Evolutionary conservation across 2,329 filamentous ascomycete genomes (phyloP).

Genomic region (Beauveria caledonica): DNA sequence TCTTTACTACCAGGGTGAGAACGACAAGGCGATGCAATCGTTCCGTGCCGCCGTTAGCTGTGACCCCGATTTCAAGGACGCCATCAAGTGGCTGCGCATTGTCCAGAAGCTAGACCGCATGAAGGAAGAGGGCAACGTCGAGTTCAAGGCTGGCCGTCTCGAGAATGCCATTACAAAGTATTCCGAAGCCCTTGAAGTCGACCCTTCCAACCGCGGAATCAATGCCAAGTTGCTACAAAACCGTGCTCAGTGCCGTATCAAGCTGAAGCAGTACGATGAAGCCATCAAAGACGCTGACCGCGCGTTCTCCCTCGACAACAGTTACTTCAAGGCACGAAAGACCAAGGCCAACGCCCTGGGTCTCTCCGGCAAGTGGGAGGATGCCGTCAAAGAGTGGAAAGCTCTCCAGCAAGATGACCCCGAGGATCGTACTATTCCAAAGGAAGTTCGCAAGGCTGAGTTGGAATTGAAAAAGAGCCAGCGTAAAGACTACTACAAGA

Average conservation of each 20-base stretch:
- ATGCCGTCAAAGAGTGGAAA: slow-evolving; percentile 84
- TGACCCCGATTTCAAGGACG: slow-evolving; percentile 85
- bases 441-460: slow-evolving; percentile 84
- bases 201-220: slow-evolving; percentile 80
- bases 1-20: slow-evolving; percentile 86
- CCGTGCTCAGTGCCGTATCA: slow-evolving; percentile 74
- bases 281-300: slow-evolving; percentile 81
- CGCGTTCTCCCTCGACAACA: slow-evolving; percentile 73
- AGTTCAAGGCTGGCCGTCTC: slow-evolving; percentile 80
- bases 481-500: slow-evolving; percentile 98
- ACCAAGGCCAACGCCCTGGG: slow-evolving; percentile 88
- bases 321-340: slow-evolving; percentile 85
- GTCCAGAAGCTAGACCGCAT: slow-evolving; percentile 88
- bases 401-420: slow-evolving; percentile 75
- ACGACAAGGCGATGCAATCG: slow-evolving; percentile 87
- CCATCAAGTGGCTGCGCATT: slow-evolving; percentile 78
- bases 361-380: slow-evolving; percentile 82
- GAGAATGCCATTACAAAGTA: slow-evolving; percentile 79
- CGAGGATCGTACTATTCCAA: slow-evolving; percentile 67
- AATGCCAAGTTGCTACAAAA: slow-evolving; percentile 96
- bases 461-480: slow-evolving; percentile 95
- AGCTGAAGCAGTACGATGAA: slow-evolving; percentile 73
- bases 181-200: slow-evolving; percentile 71
- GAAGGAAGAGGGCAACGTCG: slow-evolving; percentile 86
- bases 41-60: slow-evolving; percentile 84